Evolutionary conservation across 257 asterid species (phyloP), one percentile per base, ranked within the genome.

Genomic region (Ehretia macrophylla): DNA sequence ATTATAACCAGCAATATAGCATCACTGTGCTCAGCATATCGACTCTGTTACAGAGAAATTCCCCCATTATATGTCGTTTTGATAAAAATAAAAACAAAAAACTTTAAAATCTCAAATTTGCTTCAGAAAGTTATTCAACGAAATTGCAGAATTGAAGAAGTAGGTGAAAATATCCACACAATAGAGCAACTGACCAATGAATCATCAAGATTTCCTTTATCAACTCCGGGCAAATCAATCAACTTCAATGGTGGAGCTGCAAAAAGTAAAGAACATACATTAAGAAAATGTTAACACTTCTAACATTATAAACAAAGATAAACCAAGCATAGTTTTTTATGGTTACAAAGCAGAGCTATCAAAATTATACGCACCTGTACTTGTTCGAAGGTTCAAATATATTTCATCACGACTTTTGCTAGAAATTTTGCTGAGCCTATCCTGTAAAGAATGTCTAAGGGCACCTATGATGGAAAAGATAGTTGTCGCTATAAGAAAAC

Each of bases 211-310:
- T 76, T 83, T 51, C 94, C 94, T 81, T 85, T 93, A 47, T 93
- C 99, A 21, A 85, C 95, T 22, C 99, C 99, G 71, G 99, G 97
- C 74, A 93, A 79, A 85, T 93, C 99, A 67, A 93, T 74, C 78
- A 93, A 81, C 76, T 93, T 89, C 82, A 93, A 67, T 11, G 99
- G 84, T 53, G 97, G 99, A 70, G 85, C 99, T 93, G 88, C 71
- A 66, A 49, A 46, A 63, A 72, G 58, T 55, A 66, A 54, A 64
- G 49, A 52, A 39, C 21, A 56, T 56, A 63, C 27, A 67, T 42
- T 9, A 63, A 42, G 47, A 38, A 54, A 54, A 0, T 11, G 19
- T n/a, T n/a, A n/a, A n/a, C n/a, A n/a, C n/a, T n/a, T n/a, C n/a
- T n/a, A 11, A 19, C 11, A 27, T 17, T 3, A 38, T 19, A 32